Percentiles rank a stretch among this genome's conserved stretches.
Conservation (phyloP, 768 basidiomycete species). For the Austroboletus eburneus region DNA sequence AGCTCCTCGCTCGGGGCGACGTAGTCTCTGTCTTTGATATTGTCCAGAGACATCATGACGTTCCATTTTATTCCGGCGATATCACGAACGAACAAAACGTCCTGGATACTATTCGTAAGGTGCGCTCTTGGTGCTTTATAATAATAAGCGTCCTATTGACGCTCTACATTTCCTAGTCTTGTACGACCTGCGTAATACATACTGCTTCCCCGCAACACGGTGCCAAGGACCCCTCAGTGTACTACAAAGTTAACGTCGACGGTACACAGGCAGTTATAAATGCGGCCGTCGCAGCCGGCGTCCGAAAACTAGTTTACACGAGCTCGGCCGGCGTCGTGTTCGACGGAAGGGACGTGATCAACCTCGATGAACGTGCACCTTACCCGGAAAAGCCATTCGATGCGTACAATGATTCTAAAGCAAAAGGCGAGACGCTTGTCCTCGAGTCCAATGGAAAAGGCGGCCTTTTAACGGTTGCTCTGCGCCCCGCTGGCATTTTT, state of each 20-base stretch:
- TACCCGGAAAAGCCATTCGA: constrained; percentile 74
- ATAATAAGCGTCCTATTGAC: background rate
- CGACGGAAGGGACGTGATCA: constrained; percentile 73
- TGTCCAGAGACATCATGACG: constrained; percentile 84
- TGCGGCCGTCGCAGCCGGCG: constrained; percentile 66
- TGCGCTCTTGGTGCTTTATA: constrained; percentile 28
- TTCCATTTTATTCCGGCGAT: constrained; percentile 86
- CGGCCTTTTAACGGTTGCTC: constrained; percentile 82
- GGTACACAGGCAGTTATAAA: constrained; percentile 84
- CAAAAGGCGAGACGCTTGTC: constrained; percentile 78
- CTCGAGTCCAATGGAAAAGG: constrained; percentile 82
- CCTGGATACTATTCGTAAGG: constrained; percentile 67
- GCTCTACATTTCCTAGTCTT: constrained; percentile 45
- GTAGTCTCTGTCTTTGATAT: constrained; percentile 86
- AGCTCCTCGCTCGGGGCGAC: constrained; percentile 74
- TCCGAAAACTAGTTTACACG: constrained; percentile 90
- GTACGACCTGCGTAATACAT: constrained; percentile 89
- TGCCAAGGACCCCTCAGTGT: constrained; percentile 63
- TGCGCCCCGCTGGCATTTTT: constrained; percentile 93
- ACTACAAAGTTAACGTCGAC: constrained; percentile 91
- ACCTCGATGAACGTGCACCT: constrained; percentile 84
- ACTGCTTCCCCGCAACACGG: constrained; percentile 85
- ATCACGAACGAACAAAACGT: constrained; percentile 77
- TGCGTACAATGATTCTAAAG: constrained; percentile 93
- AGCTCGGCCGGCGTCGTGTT: constrained; percentile 90